Conservation (phyloP, 371 early-diverging fungal genomes). For the Mortierella sp. region DNA sequence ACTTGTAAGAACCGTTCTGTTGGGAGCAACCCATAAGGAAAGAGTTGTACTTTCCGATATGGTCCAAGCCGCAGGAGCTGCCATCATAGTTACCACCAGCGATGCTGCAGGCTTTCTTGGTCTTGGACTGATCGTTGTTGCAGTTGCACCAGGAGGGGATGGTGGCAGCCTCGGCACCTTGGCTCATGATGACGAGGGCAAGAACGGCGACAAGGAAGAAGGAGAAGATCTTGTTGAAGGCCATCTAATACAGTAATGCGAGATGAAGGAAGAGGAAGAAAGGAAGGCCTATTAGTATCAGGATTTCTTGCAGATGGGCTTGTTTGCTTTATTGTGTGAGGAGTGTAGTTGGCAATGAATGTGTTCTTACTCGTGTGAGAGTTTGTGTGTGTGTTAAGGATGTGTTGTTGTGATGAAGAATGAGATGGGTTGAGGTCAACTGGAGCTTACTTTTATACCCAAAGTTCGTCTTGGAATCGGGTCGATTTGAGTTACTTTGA, state of each 20-base stretch:
- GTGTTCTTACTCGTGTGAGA: too few species aligned
- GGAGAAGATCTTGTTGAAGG: constrained; percentile 15
- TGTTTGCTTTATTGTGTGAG: background rate
- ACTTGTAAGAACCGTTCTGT: background rate
- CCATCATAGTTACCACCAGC: constrained; percentile 10
- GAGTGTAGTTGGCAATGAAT: too few species aligned
- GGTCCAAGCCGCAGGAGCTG: constrained; percentile 13
- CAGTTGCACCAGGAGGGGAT: constrained; percentile 12
- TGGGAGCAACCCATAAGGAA: background rate
- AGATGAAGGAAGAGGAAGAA: too few species aligned
- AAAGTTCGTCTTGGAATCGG: background rate
- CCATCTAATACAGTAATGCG: too few species aligned
- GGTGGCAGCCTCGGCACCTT: background rate
- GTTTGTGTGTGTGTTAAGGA: background rate
- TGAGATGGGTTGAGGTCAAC: background rate
- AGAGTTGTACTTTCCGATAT: constrained; percentile 10
- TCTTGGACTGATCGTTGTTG: constrained; percentile 1
- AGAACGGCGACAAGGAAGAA: constrained; percentile 8
- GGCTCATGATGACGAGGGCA: constrained; percentile 13
- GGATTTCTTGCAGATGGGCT: too few species aligned
- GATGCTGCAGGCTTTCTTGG: constrained; percentile 6
- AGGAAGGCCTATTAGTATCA: background rate
- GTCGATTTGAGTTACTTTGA: background rate
- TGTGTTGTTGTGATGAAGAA: background rate
- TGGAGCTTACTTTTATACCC: background rate